Evolutionary conservation across 139 green algal genomes (phyloP).

Genomic region (Auxenochlorella protothecoides): DNA sequence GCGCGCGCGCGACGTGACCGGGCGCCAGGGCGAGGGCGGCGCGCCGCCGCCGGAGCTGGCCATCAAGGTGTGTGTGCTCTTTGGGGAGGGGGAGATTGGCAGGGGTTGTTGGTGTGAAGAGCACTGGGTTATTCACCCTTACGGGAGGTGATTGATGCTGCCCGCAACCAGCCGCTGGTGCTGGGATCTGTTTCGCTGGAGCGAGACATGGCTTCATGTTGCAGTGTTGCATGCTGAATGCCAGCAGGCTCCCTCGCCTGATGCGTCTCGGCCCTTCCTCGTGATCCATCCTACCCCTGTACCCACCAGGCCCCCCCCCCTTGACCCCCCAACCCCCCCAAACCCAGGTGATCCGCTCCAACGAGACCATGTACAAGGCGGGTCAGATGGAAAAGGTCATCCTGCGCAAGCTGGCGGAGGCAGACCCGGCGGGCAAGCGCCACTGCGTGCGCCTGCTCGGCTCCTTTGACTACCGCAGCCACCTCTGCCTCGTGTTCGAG

Average conservation of each 20-base stretch:
- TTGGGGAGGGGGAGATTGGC: neutral
- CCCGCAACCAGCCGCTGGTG: no score
- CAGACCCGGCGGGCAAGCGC: constrained; percentile 75
- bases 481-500: constrained; percentile 95
- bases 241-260: no score
- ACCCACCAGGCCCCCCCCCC: neutral
- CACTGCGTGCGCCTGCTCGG: constrained; percentile 84
- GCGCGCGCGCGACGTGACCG: constrained; percentile 59
- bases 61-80: constrained; percentile 58
- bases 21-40: constrained; percentile 1
- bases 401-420: constrained; percentile 61
- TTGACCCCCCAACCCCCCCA: neutral
- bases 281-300: no score
- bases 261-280: no score
- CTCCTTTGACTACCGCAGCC: constrained; percentile 88
- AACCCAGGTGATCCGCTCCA: constrained; percentile 61
- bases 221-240: no score
- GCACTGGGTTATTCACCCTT: neutral
- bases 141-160: no score
- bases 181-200: no score
- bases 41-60: constrained; percentile 47
- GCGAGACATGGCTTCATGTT: no score
- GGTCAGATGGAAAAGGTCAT: constrained; percentile 66
- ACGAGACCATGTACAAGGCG: constrained; percentile 75
- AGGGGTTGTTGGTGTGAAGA: neutral